Percentiles rank a stretch among this genome's conserved stretches.
Conservation (phyloP, 441 rosid species). For the Erysimum cheiri region DNA sequence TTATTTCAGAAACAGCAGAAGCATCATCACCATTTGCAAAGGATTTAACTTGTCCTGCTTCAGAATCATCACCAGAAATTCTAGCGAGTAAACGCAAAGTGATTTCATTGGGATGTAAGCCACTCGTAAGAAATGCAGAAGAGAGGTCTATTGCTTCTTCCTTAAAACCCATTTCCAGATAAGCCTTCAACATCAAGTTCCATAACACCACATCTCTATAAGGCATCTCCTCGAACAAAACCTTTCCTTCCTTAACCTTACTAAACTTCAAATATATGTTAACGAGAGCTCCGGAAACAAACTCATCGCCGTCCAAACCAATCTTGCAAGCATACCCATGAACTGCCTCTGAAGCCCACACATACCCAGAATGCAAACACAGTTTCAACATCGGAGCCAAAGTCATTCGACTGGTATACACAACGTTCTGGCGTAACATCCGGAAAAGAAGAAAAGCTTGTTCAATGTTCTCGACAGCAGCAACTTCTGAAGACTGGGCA, state of each 20-base stretch:
- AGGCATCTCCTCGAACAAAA: slow-evolving; percentile 50
- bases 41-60: slow-evolving; percentile 24
- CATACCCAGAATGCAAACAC: slow-evolving; percentile 49
- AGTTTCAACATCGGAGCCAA: slow-evolving; percentile 52
- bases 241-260: slow-evolving; percentile 44
- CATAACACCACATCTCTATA: slow-evolving; percentile 51
- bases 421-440: slow-evolving; percentile 35
- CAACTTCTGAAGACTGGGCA: slow-evolving; percentile 38
- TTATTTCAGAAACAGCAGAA: slow-evolving; percentile 26
- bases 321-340: slow-evolving; percentile 55
- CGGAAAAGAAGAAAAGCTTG: slow-evolving; percentile 44
- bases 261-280: slow-evolving; percentile 49
- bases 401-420: slow-evolving; percentile 49
- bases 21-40: slow-evolving; percentile 24
- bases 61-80: slow-evolving; percentile 33
- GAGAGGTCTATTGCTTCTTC: slow-evolving; percentile 42
- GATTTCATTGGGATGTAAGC: slow-evolving; percentile 42
- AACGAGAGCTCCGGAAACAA: slow-evolving; percentile 50
- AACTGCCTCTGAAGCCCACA: slow-evolving; percentile 50
- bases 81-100: slow-evolving; percentile 40
- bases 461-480: slow-evolving; percentile 20
- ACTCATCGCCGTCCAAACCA: slow-evolving; percentile 47
- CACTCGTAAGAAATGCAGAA: slow-evolving; percentile 40
- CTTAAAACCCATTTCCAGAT: slow-evolving; percentile 41
- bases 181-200: slow-evolving; percentile 54